Evolutionary conservation across 768 basidiomycete species (phyloP), one percentile per base, ranked within the genome.

Genomic region (Amanita molliuscula): DNA sequence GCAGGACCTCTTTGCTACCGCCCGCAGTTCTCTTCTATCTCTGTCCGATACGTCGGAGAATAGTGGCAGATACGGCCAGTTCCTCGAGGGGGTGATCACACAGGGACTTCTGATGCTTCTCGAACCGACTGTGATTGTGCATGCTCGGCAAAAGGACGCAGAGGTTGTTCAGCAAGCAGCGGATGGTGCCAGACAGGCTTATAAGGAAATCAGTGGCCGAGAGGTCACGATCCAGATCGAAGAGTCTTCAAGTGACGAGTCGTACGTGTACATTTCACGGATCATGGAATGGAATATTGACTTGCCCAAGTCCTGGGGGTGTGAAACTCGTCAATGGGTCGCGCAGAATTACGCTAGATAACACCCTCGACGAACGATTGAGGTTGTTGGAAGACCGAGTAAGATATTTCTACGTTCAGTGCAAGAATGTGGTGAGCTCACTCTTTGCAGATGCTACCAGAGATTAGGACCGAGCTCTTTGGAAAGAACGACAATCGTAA

Each of bases 361-460:
- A 99, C 62, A 93, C 94, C 2, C 72, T 99, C 45, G 94, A 95
- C 58, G 93, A 97, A 65, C 77, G 95, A 42, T 67, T 99, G 60
- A 76, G 82, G 55, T 65, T 98, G 56, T 69, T 99, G 35, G 93
- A 97, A 67, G 90, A 96, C 61, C 77, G 86, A 68, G 92, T 90
- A 55, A 54, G 82, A 11, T 51, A 20, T 23, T 6, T 21, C 28
- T 3, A 45, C 42, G 6, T 23, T 9, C 11, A n/a, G 16, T 38
- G 4, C 35, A 28, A 43, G 23, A 0, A 16, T 11, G 15, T 16
- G n/a, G n/a, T 41, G 21, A 6, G n/a, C 15, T 43, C 35, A n/a
- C 42, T 23, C 42, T 40, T 40, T 7, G 34, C 36, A 95, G 90
- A 97, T 97, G 95, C 73, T 98, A 21, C 95, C 95, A 1, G 93